phyloP scores from a whole-genome alignment of 106 monocot genomes.

The Gastrodia elata region DNA sequence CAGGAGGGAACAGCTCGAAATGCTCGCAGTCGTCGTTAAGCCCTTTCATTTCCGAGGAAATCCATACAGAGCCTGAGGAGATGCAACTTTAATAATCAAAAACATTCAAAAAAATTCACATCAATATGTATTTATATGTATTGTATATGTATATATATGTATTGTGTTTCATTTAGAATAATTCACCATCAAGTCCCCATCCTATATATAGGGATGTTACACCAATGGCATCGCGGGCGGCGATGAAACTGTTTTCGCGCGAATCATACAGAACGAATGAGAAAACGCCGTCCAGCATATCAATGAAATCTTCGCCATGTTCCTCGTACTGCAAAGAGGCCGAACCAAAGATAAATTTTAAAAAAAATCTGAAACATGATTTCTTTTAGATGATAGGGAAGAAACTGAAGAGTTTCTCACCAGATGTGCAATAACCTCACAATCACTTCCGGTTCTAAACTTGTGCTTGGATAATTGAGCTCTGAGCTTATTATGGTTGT shows the following conservation, averaged over 20 bases:
- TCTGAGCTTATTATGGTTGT: constrained; percentile 77
- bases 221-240: constrained; percentile 55
- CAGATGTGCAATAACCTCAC: constrained; percentile 84
- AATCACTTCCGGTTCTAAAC: constrained; percentile 79
- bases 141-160: too few species aligned
- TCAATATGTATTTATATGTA: too few species aligned
- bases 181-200: constrained; percentile 53
- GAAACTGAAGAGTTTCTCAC: constrained; percentile 21
- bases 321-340: constrained; percentile 52
- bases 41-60: constrained; percentile 85
- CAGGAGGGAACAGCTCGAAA: constrained; percentile 72
- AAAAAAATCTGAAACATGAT: background rate
- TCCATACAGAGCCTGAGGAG: constrained; percentile 67
- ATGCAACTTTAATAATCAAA: too few species aligned
- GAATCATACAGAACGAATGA: constrained; percentile 49
- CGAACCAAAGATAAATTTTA: background rate
- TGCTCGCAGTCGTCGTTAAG: constrained; percentile 78
- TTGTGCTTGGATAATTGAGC: constrained; percentile 41
- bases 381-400: background rate
- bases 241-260: constrained; percentile 41
- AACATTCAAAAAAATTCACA: too few species aligned
- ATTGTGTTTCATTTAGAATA: background rate
- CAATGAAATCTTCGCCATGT: constrained; percentile 49
- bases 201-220: constrained; percentile 58
- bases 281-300: constrained; percentile 61